Conservation (phyloP, 202 grass and related monocot species). For the Carex sylvatica region DNA sequence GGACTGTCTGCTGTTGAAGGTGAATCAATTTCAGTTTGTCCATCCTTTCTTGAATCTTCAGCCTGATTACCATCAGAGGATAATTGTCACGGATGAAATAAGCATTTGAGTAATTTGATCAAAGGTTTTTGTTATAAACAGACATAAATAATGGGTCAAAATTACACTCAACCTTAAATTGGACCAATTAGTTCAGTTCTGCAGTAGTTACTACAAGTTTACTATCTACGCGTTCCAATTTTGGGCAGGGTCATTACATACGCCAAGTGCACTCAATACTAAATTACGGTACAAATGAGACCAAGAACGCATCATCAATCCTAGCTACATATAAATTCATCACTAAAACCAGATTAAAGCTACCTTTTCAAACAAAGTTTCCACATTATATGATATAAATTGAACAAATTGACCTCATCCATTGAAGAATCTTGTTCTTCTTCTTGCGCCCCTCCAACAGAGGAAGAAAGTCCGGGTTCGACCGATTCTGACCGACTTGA, state of each 20-base stretch:
- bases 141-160: background rate
- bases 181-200: background rate
- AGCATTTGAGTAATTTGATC: background rate
- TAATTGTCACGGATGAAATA: slow-evolving; percentile 8
- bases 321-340: slow-evolving; percentile 5
- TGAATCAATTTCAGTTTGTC: slow-evolving; percentile 8
- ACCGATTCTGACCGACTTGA: background rate
- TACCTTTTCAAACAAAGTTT: background rate
- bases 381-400: slow-evolving; percentile 3
- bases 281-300: background rate
- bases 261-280: background rate
- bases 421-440: slow-evolving; percentile 6
- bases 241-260: background rate
- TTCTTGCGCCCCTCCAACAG: background rate
- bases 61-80: slow-evolving; percentile 25
- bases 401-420: slow-evolving; percentile 23
- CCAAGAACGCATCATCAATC: background rate
- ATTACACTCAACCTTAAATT: background rate
- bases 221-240: background rate
- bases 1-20: slow-evolving; percentile 8
- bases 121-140: background rate
- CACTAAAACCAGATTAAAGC: background rate
- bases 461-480: slow-evolving; percentile 6
- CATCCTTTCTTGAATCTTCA: slow-evolving; percentile 34
- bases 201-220: background rate